These are phyloP conservation scores for Curvularia hawaiiensis DNA, from an alignment of 2,329 filamentous ascomycete species.

Conservation along the genomic window DNA sequence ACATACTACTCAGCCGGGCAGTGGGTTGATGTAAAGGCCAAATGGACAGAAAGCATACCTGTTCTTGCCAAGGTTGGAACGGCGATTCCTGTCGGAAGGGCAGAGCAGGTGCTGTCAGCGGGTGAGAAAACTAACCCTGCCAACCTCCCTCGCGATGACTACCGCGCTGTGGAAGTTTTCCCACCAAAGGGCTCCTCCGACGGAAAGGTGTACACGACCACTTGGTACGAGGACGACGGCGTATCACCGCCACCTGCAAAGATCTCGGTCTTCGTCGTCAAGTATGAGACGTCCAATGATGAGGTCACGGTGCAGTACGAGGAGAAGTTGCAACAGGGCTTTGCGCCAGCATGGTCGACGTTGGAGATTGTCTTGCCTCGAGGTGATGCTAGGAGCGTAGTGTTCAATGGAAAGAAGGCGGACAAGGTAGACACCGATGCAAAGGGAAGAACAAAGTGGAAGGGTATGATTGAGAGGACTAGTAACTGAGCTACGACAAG, in stretches of 20 bases:
- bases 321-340: slow-evolving; percentile 48
- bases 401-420: slow-evolving; percentile 22
- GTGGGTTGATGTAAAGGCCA: slow-evolving; percentile 58
- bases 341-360: slow-evolving; percentile 57
- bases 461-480: neutral
- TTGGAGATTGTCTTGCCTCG: slow-evolving; percentile 58
- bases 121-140: slow-evolving; percentile 56
- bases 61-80: slow-evolving; percentile 61
- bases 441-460: slow-evolving; percentile 3
- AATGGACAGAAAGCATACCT: slow-evolving; percentile 61
- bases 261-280: slow-evolving; percentile 36
- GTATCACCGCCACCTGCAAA: slow-evolving; percentile 51
- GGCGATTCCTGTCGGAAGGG: slow-evolving; percentile 59
- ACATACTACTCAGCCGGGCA: slow-evolving; percentile 61
- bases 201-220: slow-evolving; percentile 46
- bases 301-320: slow-evolving; percentile 53
- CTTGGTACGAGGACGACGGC: slow-evolving; percentile 65
- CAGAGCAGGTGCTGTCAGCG: slow-evolving; percentile 57
- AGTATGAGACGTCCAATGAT: slow-evolving; percentile 46
- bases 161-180: slow-evolving; percentile 63
- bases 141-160: slow-evolving; percentile 58
- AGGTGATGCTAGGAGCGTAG: slow-evolving; percentile 52
- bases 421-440: neutral
- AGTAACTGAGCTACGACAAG: neutral
- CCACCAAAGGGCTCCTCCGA: slow-evolving; percentile 53